phyloP scores from a whole-genome alignment of 2,329 filamentous ascomycete genomes.

The Fusarium abutilonis region DNA sequence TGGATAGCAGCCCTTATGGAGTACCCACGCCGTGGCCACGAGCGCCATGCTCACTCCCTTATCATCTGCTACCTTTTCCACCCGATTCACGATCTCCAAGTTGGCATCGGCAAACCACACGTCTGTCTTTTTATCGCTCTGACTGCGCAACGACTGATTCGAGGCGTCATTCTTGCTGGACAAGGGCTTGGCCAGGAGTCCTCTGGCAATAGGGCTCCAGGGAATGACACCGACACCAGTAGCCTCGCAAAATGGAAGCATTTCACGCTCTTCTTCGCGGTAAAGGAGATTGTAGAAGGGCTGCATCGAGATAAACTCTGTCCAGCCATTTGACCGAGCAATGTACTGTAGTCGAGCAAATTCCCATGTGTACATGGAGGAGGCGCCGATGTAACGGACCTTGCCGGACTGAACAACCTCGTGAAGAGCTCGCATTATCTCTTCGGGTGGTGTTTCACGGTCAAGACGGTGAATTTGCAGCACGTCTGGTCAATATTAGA shows the following conservation, averaged over 20 bases:
- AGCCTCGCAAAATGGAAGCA: constrained; percentile 52
- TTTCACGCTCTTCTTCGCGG: constrained; percentile 65
- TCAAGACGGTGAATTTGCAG: constrained; percentile 71
- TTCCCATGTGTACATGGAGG: constrained; percentile 60
- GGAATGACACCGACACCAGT: constrained; percentile 51
- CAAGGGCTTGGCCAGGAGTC: constrained; percentile 47
- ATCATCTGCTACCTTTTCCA: constrained; percentile 67
- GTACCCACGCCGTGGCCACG: constrained; percentile 72
- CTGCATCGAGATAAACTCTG: constrained; percentile 69
- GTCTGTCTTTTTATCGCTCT: constrained; percentile 36
- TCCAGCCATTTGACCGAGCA: constrained; percentile 65
- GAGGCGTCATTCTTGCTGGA: constrained; percentile 21
- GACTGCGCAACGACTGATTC: constrained; percentile 29
- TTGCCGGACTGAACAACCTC: constrained; percentile 67
- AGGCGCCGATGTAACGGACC: constrained; percentile 63
- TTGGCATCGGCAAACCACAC: constrained; percentile 45
- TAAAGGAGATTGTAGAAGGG: constrained; percentile 67
- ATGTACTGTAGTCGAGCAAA: constrained; percentile 62
- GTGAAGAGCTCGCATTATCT: constrained; percentile 69
- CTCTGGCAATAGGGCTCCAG: constrained; percentile 49
- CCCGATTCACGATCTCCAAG: constrained; percentile 46
- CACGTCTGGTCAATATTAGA: constrained; percentile 54
- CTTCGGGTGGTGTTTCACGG: constrained; percentile 54
- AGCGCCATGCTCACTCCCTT: constrained; percentile 69
- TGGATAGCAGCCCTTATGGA: constrained; percentile 63